A percentile compares a stretch with the other conserved stretches of the same genome.
phyloP scores from a whole-genome alignment of 1,284 basidiomycete species.

The Cutaneotrichosporon dermatis region DNA sequence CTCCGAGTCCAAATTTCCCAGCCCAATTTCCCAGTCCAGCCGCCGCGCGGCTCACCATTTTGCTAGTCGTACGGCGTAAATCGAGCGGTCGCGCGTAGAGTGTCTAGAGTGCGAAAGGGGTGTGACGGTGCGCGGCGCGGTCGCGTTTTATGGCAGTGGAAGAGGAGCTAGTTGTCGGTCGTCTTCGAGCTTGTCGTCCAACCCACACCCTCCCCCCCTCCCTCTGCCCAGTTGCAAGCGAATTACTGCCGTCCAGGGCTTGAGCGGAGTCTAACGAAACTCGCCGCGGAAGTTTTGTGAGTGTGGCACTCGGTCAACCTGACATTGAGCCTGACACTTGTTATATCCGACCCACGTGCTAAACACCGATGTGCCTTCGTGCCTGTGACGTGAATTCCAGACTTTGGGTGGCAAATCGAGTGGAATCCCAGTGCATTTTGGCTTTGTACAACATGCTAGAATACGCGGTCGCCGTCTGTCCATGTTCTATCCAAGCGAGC shows the following conservation, averaged over 20 bases:
- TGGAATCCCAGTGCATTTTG: neutral
- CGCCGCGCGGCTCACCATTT: slow-evolving; percentile 10
- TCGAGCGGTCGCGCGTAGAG: slow-evolving; percentile 2
- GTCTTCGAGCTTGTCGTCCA: neutral
- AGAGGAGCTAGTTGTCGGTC: neutral
- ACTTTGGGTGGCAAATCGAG: slow-evolving; percentile 6
- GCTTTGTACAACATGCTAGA: slow-evolving; percentile 7
- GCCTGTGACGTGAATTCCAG: neutral
- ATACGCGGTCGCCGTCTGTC: neutral
- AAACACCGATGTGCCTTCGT: neutral
- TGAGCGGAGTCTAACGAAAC: neutral
- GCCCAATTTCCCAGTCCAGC: neutral
- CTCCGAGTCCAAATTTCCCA: too few species aligned
- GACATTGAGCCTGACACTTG: neutral
- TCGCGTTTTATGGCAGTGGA: neutral
- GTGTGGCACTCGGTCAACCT: neutral
- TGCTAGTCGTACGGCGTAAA: neutral
- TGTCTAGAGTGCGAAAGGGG: neutral
- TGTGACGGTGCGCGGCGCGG: neutral
- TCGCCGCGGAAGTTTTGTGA: neutral
- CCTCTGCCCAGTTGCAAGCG: too few species aligned
- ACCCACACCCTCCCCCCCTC: too few species aligned
- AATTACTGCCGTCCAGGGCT: too few species aligned
- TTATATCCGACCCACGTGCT: neutral
- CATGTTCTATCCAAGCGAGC: too few species aligned